Base-by-base conservation (phyloP, 192 early-diverging fungal species). In the Mortierella alpina region DNA sequence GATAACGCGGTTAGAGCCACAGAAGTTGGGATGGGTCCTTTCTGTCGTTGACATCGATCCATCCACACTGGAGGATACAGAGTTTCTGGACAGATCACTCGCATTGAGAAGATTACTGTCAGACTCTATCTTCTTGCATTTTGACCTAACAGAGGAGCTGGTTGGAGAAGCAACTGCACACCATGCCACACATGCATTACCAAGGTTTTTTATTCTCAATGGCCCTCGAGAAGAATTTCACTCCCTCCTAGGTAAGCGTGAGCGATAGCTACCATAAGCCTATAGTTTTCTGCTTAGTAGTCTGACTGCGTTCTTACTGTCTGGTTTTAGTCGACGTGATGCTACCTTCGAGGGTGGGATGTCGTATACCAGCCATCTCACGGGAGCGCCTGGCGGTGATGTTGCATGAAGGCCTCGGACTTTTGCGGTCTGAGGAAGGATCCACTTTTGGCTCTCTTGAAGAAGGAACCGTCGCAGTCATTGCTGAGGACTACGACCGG, bases 81-180 rank as follows among this genome's bases (percentile, higher is more conserved):
- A 65, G 23, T 39, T 39, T 41, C 14, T 65, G 2, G 62, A 73
- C 45, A 64, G 46, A n/a, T 59, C 71, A 42, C 45, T 7, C 20
- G 63, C 56, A 44, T 20, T 57, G 20, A 18, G 7, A 22, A 17
- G 56, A 31, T 20, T 73, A 14, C 47, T 65, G 14, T 65, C 47
- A 12, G 20, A 58, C 44, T 11, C 62, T 0, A 56, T 73, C 4
- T 22, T n/a, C 18, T 23, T 72, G 15, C 53, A 59, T 12, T 39
- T 59, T 23, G 56, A 64, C 6, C 62, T 5, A 11, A 48, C 15
- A 31, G 58, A 59, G 40, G 58, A 56, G 56, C 11, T 17, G 22
- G 55, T 23, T 7, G 46, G 51, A 15, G 51, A 48, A n/a, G 70
- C 8, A n/a, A 5, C 41, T 20, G 50, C 53, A 11, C 12, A 11